Evolutionary conservation across 352 stramenopile genomes (phyloP).

Genomic region (Globisporangium recalcitrans): DNA sequence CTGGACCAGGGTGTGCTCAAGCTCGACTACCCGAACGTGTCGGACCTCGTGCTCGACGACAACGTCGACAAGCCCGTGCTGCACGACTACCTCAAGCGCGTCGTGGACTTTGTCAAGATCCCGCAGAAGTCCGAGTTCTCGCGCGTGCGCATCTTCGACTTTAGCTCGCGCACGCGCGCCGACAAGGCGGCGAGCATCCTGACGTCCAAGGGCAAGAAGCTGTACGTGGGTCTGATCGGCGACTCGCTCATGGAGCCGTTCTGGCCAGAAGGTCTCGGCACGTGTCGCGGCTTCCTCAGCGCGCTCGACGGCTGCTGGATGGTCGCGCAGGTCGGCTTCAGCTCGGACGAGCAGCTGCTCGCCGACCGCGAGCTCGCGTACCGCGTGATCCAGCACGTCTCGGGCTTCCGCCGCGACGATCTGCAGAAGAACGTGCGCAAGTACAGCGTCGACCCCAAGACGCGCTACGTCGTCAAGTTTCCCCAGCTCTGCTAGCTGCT

Average conservation of each 20-base stretch:
- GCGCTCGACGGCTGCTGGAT: constrained; percentile 77
- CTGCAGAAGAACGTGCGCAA: constrained; percentile 81
- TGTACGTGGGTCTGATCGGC: constrained; percentile 74
- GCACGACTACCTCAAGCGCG: constrained; percentile 59
- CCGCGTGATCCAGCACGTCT: constrained; percentile 71
- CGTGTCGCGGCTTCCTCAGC: constrained; percentile 75
- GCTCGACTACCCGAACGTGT: constrained; percentile 55
- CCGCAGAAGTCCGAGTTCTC: constrained; percentile 60
- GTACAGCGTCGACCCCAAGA: constrained; percentile 71
- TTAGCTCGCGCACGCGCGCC: constrained; percentile 69
- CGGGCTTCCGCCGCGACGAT: constrained; percentile 63
- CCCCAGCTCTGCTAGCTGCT: constrained; percentile 29
- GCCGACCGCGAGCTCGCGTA: constrained; percentile 74
- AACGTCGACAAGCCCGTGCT: constrained; percentile 61
- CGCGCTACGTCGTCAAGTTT: constrained; percentile 77
- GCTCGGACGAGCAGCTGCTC: constrained; percentile 67
- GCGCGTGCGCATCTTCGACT: constrained; percentile 78
- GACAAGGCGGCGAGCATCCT: constrained; percentile 72
- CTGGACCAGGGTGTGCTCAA: constrained; percentile 70
- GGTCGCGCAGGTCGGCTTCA: constrained; percentile 62
- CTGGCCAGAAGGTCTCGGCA: constrained; percentile 80
- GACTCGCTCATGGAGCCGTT: constrained; percentile 83
- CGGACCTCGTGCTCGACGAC: constrained; percentile 56
- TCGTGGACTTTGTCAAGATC: constrained; percentile 71
- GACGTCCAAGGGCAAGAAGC: constrained; percentile 58